Conservation (phyloP, 2,329 filamentous ascomycete species). For the Fonsecaea nubica region DNA sequence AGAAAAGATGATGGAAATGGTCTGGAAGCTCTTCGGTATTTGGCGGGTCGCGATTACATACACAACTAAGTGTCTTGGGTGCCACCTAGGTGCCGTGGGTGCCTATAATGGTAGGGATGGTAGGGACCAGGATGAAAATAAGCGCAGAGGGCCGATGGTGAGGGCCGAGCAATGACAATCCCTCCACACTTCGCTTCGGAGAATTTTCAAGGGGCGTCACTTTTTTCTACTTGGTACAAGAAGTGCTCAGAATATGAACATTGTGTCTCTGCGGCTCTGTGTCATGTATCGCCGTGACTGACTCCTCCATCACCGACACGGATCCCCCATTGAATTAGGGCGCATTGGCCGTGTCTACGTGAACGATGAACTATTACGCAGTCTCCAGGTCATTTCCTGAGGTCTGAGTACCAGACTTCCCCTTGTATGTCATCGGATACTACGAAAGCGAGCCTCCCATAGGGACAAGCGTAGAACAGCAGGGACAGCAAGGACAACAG, state of each 20-base stretch:
- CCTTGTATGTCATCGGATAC: not conserved
- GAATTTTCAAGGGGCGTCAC: not conserved
- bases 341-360: not conserved
- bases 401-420: not conserved
- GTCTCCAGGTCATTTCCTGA: not conserved
- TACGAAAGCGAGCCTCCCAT: not conserved
- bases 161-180: not conserved
- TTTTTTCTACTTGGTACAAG: not conserved
- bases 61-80: not conserved
- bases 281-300: not conserved
- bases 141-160: not conserved
- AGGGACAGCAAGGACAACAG: not conserved
- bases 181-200: not conserved
- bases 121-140: not conserved
- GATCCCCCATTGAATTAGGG: not conserved
- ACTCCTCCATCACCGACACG: not conserved
- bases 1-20: constrained; percentile 4
- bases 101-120: not conserved
- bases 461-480: not conserved
- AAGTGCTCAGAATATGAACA: not conserved
- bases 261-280: not conserved
- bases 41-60: constrained; percentile 22
- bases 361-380: not conserved
- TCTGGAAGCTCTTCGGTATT: constrained; percentile 25
- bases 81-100: too few relatives aligned